Evolutionary conservation across 2,329 filamentous ascomycete species (phyloP).

Genomic region (Phyllosticta citriasiana): DNA sequence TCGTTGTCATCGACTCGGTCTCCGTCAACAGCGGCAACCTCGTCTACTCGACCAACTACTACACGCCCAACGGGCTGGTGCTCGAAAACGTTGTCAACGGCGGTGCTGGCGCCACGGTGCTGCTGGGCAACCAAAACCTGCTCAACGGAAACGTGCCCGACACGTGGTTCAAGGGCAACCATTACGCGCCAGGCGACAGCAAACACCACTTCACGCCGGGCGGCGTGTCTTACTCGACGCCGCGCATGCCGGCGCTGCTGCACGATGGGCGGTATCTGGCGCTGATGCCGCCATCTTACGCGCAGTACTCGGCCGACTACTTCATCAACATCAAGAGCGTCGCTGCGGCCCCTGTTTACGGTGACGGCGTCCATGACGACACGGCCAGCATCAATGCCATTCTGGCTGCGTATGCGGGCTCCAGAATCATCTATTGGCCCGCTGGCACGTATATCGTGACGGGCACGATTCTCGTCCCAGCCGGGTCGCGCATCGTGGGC

Average conservation of each 20-base stretch:
- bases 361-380: slow-evolving; percentile 8
- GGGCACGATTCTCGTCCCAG: slow-evolving; percentile 14
- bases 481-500: slow-evolving; percentile 13
- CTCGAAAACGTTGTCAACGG: slow-evolving; percentile 6
- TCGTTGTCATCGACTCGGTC: slow-evolving; percentile 4
- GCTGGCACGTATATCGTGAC: slow-evolving; percentile 15
- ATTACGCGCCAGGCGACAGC: slow-evolving; percentile 1
- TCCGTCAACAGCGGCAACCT: slow-evolving; percentile 1
- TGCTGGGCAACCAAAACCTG: not conserved
- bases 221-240: not conserved
- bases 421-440: slow-evolving; percentile 12
- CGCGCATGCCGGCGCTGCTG: not conserved
- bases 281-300: slow-evolving; percentile 6
- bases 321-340: slow-evolving; percentile 11
- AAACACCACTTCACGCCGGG: not conserved
- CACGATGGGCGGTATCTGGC: slow-evolving; percentile 3
- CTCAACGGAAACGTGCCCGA: slow-evolving; percentile 2
- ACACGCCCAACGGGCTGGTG: slow-evolving; percentile 6
- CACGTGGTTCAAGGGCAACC: slow-evolving; percentile 8
- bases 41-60: not conserved
- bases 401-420: slow-evolving; percentile 4
- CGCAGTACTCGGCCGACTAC: slow-evolving; percentile 2
- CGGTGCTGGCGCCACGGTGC: not conserved
- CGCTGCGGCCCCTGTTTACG: not conserved
- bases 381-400: slow-evolving; percentile 9